Base-by-base conservation (phyloP, 2,329 filamentous ascomycete genomes). In the Aspergillus ibericus region DNA sequence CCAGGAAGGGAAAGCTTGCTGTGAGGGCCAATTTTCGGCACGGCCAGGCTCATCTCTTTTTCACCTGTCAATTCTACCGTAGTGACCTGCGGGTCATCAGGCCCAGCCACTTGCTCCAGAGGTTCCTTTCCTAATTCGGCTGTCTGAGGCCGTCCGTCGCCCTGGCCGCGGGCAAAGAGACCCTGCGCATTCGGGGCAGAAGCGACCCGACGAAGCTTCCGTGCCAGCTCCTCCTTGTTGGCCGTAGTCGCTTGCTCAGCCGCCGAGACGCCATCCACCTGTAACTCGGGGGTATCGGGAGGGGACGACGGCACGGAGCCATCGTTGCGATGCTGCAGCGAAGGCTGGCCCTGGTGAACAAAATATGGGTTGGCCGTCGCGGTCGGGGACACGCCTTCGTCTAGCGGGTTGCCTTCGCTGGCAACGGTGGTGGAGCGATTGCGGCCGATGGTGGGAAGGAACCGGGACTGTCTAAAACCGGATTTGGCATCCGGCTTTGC, bases 361-460 rank as follows among this genome's bases (percentile, higher is more conserved):
- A 98, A 99, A 78, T 99, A 99, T 16, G 95, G 95, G 75, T 99
- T 99, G 64, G 92, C 93, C 72, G 93, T 88, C 53, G 93, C 93
- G 4, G 92, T 98, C 25, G 95, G 95, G 71, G 93, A 96, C 70
- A 96, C 83, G 61, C 86, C 82, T 75, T 97, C 93, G 67, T 97
- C 93, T 64, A 97, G 83, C 59, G 89, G 86, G 72, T 97, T 92
- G 67, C 93, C 93, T 78, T 97, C 93, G 77, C 92, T 96, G 66
- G 91, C 91, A 57, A 96, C 91, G 25, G 93, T 98, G 60, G 90
- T 88, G 35, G 92, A 96, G 69, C 93, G 88, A 73, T 93, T 92
- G 68, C 93, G 89, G 72, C 89, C 89, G 72, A 96, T 91, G 68
- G 90, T 88, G 61, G 89, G 91, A 70, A 96, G 90, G 80, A 96